Base-by-base conservation (phyloP, 2,329 filamentous ascomycete genomes). In the Penicillium rolfsii region DNA sequence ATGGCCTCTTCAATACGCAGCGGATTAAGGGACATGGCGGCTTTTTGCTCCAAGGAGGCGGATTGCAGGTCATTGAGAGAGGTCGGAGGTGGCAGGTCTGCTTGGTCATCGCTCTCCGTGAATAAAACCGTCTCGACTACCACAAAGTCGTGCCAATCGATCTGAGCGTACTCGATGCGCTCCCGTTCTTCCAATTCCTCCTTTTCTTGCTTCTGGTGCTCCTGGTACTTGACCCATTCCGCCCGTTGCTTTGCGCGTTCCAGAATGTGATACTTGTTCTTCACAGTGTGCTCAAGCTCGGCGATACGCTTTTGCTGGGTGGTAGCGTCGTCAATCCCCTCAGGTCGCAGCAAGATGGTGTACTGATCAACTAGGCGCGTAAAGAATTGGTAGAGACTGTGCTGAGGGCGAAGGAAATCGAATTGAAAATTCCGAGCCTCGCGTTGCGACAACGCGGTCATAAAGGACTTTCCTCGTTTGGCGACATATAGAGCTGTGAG, bases 81-180 rank as follows among this genome's bases (percentile, higher is more conserved):
- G 4, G 92, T 95, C 1, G 95, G 95, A 1, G 93, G 90, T 35
- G 94, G 93, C 11, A 99, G 87, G 65, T 95, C 89, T 40, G 88
- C 87, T 64, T 91, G 86, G 67, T 97, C 93, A 75, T 99, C 95
- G 41, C 87, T 85, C 68, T 97, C 93, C 60, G 87, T 93, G 76
- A 99, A 99, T 16, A 92, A 83, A 57, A 99, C 93, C 0, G 93
- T 97, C 77, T 97, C 95, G 48, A 97, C 93, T 22, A 99, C 90
- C 36, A 94, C 89, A 70, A 99, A 99, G 74, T 98, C 94, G 73
- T 96, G 91, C 95, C 95, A 99, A 77, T 99, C 95, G 64, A 99
- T 95, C 70, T 95, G 90, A 1, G 90, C 90, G 76, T 95, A 90
- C 56, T 85, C 84, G 53, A 88, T 80, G 71, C 89, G 88, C 75